Percentiles rank a stretch among this genome's conserved stretches.
Conservation (phyloP, 1,284 basidiomycete genomes). For the Mycena citricolor region DNA sequence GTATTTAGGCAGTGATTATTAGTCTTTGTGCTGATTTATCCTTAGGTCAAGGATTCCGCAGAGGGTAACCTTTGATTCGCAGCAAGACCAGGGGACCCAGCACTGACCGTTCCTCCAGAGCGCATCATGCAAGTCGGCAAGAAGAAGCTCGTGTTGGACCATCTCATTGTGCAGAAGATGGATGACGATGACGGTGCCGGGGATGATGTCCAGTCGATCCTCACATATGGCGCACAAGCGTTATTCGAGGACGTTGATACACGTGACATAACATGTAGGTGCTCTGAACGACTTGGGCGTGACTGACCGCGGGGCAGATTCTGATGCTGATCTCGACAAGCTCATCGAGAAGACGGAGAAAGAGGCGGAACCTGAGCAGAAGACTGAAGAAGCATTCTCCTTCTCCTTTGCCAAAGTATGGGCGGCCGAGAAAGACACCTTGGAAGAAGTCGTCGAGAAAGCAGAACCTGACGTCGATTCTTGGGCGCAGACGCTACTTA, state of each 20-base stretch:
- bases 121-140: constrained; percentile 86
- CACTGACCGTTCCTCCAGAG: constrained; percentile 46
- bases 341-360: constrained; percentile 82
- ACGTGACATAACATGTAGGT: constrained; percentile 72
- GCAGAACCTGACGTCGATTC: constrained; percentile 69
- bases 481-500: constrained; percentile 73
- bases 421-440: constrained; percentile 70
- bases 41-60: constrained; percentile 72
- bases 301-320: constrained; percentile 46
- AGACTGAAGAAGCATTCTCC: constrained; percentile 45
- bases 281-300: constrained; percentile 1
- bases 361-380: constrained; percentile 56
- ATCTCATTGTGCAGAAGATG: constrained; percentile 92
- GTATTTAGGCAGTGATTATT: not conserved
- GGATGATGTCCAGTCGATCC: constrained; percentile 76
- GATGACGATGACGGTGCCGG: constrained; percentile 73
- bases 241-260: constrained; percentile 66
- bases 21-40: not conserved
- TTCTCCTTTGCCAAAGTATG: constrained; percentile 89
- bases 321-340: constrained; percentile 76
- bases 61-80: constrained; percentile 57
- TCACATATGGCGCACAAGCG: constrained; percentile 80
- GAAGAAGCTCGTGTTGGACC: constrained; percentile 88
- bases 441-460: constrained; percentile 62
- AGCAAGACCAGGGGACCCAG: constrained; percentile 7